Evolutionary conservation across 306 rosid species (phyloP).

Genomic region (Prunus davidiana): DNA sequence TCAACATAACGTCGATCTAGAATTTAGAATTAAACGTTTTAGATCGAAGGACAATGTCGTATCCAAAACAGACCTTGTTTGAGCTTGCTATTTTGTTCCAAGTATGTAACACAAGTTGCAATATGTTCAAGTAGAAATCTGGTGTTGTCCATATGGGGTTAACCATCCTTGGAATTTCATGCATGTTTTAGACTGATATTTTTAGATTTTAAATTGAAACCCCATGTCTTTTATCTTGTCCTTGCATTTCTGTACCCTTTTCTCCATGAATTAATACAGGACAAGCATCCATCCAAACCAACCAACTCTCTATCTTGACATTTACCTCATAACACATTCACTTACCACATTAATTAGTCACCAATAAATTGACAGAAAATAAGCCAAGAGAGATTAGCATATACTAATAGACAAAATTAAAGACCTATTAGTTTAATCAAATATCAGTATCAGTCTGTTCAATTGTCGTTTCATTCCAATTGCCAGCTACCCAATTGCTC

Average conservation of each 20-base stretch:
- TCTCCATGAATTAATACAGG: neutral
- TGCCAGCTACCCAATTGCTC: constrained; percentile 8
- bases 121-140: neutral
- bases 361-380: constrained; percentile 8
- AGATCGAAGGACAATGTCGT: no score
- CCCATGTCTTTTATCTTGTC: neutral
- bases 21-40: no score
- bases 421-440: neutral
- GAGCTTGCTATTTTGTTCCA: neutral
- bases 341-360: neutral
- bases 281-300: constrained; percentile 3
- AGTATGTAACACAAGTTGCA: neutral
- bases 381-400: neutral
- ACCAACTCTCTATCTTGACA: constrained; percentile 1
- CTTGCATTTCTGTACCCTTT: neutral
- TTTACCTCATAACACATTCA: constrained; percentile 6
- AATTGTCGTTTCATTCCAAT: constrained; percentile 2
- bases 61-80: no score
- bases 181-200: neutral
- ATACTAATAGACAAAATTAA: neutral
- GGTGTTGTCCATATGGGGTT: no score
- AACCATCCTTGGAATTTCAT: no score
- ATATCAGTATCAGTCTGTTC: neutral
- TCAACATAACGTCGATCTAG: neutral
- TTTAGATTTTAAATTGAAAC: neutral